Conservation (phyloP, 2,329 filamentous ascomycete species). For the Exophiala oligosperma region DNA sequence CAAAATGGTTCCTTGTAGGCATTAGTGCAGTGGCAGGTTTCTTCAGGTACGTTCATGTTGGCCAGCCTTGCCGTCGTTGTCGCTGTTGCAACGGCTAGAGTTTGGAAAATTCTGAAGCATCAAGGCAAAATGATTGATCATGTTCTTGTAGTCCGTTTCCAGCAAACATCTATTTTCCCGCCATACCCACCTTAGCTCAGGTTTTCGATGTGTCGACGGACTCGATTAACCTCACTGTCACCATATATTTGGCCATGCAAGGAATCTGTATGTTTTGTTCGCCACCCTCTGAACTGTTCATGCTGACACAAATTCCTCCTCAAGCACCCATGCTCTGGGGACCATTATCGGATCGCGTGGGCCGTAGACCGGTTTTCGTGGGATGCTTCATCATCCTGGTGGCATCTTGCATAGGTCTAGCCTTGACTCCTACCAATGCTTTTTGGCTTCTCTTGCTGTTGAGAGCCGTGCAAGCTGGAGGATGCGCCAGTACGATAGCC, state of each 20-base stretch:
- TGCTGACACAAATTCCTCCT: constrained; percentile 20
- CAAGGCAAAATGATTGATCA: background rate
- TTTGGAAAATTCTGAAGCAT: no score
- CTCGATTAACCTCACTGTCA: constrained; percentile 46
- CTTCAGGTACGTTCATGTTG: background rate
- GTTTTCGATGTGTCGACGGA: constrained; percentile 41
- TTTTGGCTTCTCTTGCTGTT: constrained; percentile 37
- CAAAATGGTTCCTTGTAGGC: constrained; percentile 2
- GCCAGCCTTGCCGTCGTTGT: background rate
- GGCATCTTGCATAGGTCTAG: constrained; percentile 42
- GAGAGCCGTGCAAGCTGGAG: constrained; percentile 44
- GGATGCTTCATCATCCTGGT: constrained; percentile 42
- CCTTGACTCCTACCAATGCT: constrained; percentile 38
- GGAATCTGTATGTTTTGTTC: constrained; percentile 24
- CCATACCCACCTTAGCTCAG: constrained; percentile 40
- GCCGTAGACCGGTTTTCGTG: constrained; percentile 41
- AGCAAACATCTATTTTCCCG: constrained; percentile 49
- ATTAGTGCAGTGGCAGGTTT: constrained; percentile 2
- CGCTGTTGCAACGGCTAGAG: background rate
- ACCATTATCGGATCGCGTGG: constrained; percentile 40
- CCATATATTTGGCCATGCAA: constrained; percentile 46
- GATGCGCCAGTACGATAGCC: constrained; percentile 44
- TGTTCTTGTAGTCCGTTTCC: constrained; percentile 33
- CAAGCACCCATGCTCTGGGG: constrained; percentile 43
- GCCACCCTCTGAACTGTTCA: no score